Conservation (phyloP, 2,329 filamentous ascomycete species). For the Leptographium lundbergii region DNA sequence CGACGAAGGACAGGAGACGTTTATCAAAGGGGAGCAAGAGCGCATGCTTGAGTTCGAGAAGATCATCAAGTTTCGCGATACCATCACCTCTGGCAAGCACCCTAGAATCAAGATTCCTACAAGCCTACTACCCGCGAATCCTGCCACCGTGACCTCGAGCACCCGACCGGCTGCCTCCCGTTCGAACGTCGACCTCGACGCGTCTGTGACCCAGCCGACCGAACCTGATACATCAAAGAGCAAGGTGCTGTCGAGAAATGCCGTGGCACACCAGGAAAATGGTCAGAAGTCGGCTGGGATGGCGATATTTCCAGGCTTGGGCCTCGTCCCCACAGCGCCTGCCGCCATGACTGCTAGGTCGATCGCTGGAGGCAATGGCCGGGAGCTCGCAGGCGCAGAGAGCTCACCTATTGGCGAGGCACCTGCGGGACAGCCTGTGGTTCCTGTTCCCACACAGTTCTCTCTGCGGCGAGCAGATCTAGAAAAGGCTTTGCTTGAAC, state of each 20-base stretch:
- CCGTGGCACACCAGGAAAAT: conserved; percentile 23
- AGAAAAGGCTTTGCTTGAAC: conserved; percentile 65
- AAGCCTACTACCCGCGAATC: conserved; percentile 17
- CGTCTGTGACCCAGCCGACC: neutral
- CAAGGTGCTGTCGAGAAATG: conserved; percentile 14
- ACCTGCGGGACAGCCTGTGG: conserved; percentile 72
- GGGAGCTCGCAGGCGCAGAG: neutral
- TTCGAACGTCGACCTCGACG: neutral
- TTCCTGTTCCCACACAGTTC: conserved; percentile 70
- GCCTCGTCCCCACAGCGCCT: neutral
- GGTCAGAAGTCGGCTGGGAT: conserved; percentile 21
- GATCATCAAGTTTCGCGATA: conserved; percentile 69
- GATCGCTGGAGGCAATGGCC: neutral
- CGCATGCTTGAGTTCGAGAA: conserved; percentile 62
- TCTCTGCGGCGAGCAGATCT: conserved; percentile 69
- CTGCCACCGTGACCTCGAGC: conserved; percentile 6
- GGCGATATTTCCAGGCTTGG: conserved; percentile 6
- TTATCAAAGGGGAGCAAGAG: conserved; percentile 35
- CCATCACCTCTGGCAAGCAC: conserved; percentile 66
- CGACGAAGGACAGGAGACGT: neutral
- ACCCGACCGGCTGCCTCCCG: conserved; percentile 2
- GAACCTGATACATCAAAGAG: neutral
- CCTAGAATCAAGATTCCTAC: conserved; percentile 44
- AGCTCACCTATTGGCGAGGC: neutral
- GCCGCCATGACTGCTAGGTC: neutral